Base-by-base conservation (phyloP, 331 rosid species). In the Ulmus americana region DNA sequence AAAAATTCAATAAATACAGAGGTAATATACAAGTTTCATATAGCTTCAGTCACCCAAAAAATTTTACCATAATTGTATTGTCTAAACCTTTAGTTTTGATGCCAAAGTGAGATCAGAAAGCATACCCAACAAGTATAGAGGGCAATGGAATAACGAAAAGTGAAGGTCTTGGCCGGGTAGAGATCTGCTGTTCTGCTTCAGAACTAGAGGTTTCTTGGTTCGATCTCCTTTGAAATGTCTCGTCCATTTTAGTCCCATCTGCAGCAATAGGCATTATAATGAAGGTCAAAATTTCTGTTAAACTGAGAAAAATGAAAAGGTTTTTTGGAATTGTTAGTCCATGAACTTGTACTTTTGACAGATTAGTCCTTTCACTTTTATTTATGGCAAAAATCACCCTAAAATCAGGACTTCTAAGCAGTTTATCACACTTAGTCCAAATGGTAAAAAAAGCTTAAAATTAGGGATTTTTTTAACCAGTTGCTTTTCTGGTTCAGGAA, bases 91-190 rank as follows among this genome's bases (percentile, higher is more conserved):
- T 62, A 67, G 63, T 50, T 45, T 60, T 60, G 53, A 61, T 9
- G 38, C 4, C 50, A 45, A 52, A 68, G 39, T 42, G 22, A 10
- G 9, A 43, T 65, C 47, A 70, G 63, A 45, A 63, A 22, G 59
- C 89, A 66, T 92, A 92, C 98, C 98, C 98, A 47, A 92, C 95
- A 60, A 92, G 98, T 82, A 92, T 77, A 39, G 98, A 85, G 68
- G 98, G 98, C 68, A 81, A 89, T 8, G 97, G 97, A 78, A 82
- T 81, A 61, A 88, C 95, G 65, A 82, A 53, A 53, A 89, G 75
- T 51, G 98, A 85, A 49, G 98, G 98, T 70, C 83, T 87, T 40
- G 87, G 82, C 61, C 96, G 85, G 47, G 87, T 76, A 72, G 76
- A 69, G 8, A 57, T 59, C 61, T 81, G 95, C 80, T 61, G 90